Base-by-base conservation (phyloP, 2,329 filamentous ascomycete species). In the Diplodia sapinea region DNA sequence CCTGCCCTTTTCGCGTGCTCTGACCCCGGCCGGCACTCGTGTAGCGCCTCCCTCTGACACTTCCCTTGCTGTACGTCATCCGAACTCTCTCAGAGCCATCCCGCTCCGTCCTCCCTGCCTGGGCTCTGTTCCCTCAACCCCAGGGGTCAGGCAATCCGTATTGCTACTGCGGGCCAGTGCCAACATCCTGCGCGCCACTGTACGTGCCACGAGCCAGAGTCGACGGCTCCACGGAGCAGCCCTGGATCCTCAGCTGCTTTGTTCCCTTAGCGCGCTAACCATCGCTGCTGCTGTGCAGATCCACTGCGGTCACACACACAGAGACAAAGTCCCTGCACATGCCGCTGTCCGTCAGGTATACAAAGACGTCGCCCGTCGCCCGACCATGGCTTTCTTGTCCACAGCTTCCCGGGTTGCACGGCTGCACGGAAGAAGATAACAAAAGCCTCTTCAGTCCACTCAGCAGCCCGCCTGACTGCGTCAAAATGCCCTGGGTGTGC, bases 401-500 rank as follows among this genome's bases (percentile, higher is more conserved):
- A 36, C 57, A 49, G 17, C 20, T 26, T 20, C 49, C 57, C 43
- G 9, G 11, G 29, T 31, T 17, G 20, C 47, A 15, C 43, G 31
- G 43, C 31, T 38, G 43, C 31, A 5, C 26, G 8, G 17, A 20
- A 50, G 9, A 51, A 36, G 23, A 17, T 51, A 33, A 31, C 38
- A 43, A 50, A 20, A 36, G 26, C 43, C 9, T 23, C 6, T 38
- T 31, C 38, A 29, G 23, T 11, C 40, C 29, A 4, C 43, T 38
- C 43, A 51, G 26, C 40, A 61, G 29, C 9, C 43, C 59, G 8
- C 31, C 59, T 3, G 31, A 15, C 47, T 51, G 17, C 47, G 23
- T 51, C 17, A 63, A 63, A 36, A 63, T 63, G 59, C 47, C 59
- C 1, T 63, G 59, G 59, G 59, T 63, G n/a, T 63, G 59, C 31